Evolutionary conservation across 331 rosid genomes (phyloP).

Genomic region (Phaseolus coccineus): DNA sequence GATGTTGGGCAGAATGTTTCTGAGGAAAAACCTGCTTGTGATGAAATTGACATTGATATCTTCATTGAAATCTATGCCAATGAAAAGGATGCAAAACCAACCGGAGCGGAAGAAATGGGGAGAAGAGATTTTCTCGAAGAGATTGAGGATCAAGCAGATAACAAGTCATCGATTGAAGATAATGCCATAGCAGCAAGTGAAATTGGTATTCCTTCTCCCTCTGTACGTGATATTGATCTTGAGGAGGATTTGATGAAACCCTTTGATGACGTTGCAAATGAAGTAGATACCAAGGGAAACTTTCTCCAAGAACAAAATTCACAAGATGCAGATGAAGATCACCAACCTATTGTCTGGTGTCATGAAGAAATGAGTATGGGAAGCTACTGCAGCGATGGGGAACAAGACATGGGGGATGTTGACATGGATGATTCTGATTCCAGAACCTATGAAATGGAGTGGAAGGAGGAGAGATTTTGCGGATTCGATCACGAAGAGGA

Average conservation of each 20-base stretch:
- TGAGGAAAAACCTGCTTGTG: constrained; percentile 37
- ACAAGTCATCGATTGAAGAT: constrained; percentile 37
- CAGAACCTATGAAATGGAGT: constrained; percentile 48
- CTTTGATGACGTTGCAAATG: constrained; percentile 32
- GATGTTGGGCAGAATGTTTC: constrained; percentile 35
- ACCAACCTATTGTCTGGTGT: constrained; percentile 35
- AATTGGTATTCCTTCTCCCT: constrained; percentile 39
- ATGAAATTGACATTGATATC: constrained; percentile 50
- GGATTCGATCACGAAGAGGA: constrained; percentile 43
- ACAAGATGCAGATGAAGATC: constrained; percentile 36
- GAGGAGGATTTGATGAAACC: constrained; percentile 31
- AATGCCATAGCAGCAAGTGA: constrained; percentile 17
- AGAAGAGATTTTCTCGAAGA: constrained; percentile 19
- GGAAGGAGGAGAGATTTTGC: constrained; percentile 51
- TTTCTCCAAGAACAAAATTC: constrained; percentile 36
- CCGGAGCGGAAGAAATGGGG: constrained; percentile 25
- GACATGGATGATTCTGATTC: constrained; percentile 47
- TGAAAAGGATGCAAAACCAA: constrained; percentile 37
- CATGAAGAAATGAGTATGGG: constrained; percentile 49
- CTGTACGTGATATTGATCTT: constrained; percentile 39
- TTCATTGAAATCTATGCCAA: constrained; percentile 67
- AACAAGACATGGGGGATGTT: constrained; percentile 40
- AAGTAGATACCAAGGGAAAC: constrained; percentile 27
- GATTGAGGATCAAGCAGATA: constrained; percentile 40
- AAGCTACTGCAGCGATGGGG: constrained; percentile 45